Conservation (phyloP, 208 protist genomes). For the Trypanosoma melophagium region DNA sequence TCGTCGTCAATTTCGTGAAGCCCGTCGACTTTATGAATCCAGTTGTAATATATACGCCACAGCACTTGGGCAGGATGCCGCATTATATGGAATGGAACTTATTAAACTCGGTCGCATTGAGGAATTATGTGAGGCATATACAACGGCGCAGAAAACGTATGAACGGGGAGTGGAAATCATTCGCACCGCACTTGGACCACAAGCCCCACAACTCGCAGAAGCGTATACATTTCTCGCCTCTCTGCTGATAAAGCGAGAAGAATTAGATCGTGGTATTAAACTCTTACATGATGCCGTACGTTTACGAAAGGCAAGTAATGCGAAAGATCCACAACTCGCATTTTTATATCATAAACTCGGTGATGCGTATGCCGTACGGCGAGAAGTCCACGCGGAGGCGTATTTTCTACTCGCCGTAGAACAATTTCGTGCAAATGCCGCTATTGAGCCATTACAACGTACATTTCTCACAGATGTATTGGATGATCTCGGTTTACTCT, state of each 20-base stretch:
- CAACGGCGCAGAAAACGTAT: conserved; percentile 68
- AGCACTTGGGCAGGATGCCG: conserved; percentile 75
- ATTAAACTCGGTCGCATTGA: conserved; percentile 82
- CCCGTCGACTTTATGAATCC: conserved; percentile 76
- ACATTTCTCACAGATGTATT: conserved; percentile 88
- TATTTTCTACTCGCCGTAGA: conserved; percentile 87
- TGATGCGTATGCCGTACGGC: conserved; percentile 78
- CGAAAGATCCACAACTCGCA: conserved; percentile 75
- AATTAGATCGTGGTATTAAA: conserved; percentile 54
- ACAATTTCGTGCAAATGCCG: conserved; percentile 74
- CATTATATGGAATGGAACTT: conserved; percentile 73
- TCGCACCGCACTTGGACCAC: conserved; percentile 55
- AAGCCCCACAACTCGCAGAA: conserved; percentile 73
- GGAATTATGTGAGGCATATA: conserved; percentile 77
- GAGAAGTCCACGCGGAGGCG: conserved; percentile 81
- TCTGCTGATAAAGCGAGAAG: conserved; percentile 64
- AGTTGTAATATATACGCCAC: conserved; percentile 71
- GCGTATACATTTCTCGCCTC: conserved; percentile 75
- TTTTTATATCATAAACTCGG: conserved; percentile 89
- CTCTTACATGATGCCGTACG: conserved; percentile 78
- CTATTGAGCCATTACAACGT: conserved; percentile 75
- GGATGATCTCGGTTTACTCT: conserved; percentile 87
- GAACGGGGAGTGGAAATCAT: conserved; percentile 64
- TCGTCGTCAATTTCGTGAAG: conserved; percentile 82
- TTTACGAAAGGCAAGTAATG: conserved; percentile 63